phyloP scores from a whole-genome alignment of 2,329 filamentous ascomycete species.

The Penicillium olsonii region DNA sequence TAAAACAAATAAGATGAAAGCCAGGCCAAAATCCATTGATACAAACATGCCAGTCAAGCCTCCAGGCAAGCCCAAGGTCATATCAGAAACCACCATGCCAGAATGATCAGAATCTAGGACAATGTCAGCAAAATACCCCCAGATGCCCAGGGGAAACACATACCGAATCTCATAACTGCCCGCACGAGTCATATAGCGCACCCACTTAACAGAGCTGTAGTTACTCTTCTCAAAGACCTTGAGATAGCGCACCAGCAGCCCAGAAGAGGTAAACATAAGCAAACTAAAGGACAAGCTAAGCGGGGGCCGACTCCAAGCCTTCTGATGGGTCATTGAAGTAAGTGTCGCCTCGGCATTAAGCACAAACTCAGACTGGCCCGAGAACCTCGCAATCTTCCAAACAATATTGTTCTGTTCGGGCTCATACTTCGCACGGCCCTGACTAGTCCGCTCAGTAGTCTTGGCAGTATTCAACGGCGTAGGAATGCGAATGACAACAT shows the following conservation, averaged over 20 bases:
- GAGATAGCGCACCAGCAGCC: constrained; percentile 85
- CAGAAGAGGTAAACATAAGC: constrained; percentile 97
- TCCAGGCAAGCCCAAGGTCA: background rate
- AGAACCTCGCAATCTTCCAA: constrained; percentile 99
- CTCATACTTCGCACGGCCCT: constrained; percentile 98
- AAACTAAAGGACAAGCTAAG: constrained; percentile 89
- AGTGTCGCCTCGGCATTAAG: constrained; percentile 89
- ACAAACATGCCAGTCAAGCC: background rate
- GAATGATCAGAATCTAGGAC: constrained; percentile 10
- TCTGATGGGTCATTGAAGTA: constrained; percentile 97
- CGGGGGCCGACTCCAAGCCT: constrained; percentile 92
- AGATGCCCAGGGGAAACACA: constrained; percentile 8
- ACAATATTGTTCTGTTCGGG: constrained; percentile 97
- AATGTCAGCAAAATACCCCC: background rate
- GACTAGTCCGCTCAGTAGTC: constrained; percentile 87
- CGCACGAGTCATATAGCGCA: constrained; percentile 96
- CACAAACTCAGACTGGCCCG: constrained; percentile 95
- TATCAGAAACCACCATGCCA: background rate
- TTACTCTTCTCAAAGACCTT: constrained; percentile 99
- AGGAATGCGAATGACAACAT: constrained; percentile 90
- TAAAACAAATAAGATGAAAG: constrained; percentile 11
- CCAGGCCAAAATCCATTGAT: background rate
- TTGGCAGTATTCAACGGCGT: constrained; percentile 95
- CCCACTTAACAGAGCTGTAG: constrained; percentile 98
- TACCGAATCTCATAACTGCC: constrained; percentile 97